Conservation (phyloP, 345 rosid species). For the Erucastrum elatum region DNA sequence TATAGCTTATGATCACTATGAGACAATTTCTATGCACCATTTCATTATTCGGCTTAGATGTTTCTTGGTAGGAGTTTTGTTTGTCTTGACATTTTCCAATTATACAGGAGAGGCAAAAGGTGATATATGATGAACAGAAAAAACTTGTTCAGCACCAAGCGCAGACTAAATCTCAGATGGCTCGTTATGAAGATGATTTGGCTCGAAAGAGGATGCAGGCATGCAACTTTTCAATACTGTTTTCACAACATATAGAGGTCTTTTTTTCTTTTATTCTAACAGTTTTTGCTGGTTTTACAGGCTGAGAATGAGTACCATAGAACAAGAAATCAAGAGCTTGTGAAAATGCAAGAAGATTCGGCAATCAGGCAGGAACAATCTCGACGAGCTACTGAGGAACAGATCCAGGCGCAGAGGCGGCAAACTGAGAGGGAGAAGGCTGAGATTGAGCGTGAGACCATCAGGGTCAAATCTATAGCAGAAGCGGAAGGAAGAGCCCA, state of each 20-base stretch:
- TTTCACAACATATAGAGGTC: neutral
- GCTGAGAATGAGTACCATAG: conserved; percentile 88
- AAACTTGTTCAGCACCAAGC: conserved; percentile 90
- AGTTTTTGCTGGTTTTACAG: conserved; percentile 43
- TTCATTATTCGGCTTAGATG: conserved; percentile 19
- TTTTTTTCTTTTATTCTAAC: conserved; percentile 25
- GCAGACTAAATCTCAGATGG: conserved; percentile 94
- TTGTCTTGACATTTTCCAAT: conserved; percentile 24
- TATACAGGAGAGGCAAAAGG: conserved; percentile 88
- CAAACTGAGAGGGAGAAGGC: conserved; percentile 98
- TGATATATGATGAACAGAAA: conserved; percentile 87
- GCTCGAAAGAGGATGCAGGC: conserved; percentile 99
- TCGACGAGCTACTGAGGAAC: conserved; percentile 94
- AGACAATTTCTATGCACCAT: neutral
- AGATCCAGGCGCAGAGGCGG: conserved; percentile 88
- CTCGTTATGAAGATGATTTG: conserved; percentile 87
- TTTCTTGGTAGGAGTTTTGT: conserved; percentile 12
- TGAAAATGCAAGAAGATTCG: conserved; percentile 90
- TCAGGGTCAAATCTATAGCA: conserved; percentile 86
- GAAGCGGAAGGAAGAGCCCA: conserved; percentile 99
- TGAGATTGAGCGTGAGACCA: conserved; percentile 95
- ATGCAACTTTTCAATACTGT: conserved; percentile 31
- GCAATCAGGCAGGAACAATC: conserved; percentile 90
- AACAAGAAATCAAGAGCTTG: conserved; percentile 93
- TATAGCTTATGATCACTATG: conserved; percentile 14